Conservation (phyloP, 108 stramenopile genomes). For the Cyclotella atomus region DNA sequence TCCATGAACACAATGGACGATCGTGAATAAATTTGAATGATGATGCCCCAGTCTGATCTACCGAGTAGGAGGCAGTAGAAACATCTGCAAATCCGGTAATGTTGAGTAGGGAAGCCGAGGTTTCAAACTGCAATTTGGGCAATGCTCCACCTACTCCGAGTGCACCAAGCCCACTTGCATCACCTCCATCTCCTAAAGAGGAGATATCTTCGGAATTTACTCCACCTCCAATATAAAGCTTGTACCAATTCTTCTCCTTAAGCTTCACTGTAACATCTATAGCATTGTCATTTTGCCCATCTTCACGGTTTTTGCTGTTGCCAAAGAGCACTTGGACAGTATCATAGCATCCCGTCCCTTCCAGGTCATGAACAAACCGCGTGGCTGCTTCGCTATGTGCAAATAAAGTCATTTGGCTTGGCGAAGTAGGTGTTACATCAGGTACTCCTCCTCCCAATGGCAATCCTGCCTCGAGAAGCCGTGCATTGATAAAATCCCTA, state of each 20-base stretch:
- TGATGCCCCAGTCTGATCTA: constrained; percentile 70
- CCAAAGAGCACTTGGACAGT: constrained; percentile 66
- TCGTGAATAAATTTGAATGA: constrained; percentile 60
- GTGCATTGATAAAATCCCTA: constrained; percentile 67
- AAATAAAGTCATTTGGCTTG: constrained; percentile 40
- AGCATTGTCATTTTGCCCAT: constrained; percentile 17
- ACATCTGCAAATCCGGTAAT: constrained; percentile 72
- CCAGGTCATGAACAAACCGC: constrained; percentile 60
- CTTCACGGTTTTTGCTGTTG: constrained; percentile 1
- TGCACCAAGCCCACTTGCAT: not conserved
- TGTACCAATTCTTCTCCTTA: constrained; percentile 87
- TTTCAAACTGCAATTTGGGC: constrained; percentile 85
- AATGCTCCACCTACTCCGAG: constrained; percentile 22
- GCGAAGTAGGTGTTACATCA: constrained; percentile 23
- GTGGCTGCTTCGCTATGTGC: constrained; percentile 24
- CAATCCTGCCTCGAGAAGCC: constrained; percentile 74
- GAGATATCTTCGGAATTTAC: constrained; percentile 72
- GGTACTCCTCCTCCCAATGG: constrained; percentile 56
- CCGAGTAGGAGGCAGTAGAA: constrained; percentile 62
- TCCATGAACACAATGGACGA: constrained; percentile 67
- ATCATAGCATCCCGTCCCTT: constrained; percentile 72
- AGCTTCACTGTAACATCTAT: constrained; percentile 59
- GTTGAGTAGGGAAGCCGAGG: constrained; percentile 63
- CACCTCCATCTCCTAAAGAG: constrained; percentile 24
- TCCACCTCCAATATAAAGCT: constrained; percentile 80